A percentile compares a stretch with the other conserved stretches of the same genome.
Conservation (phyloP, 306 rosid genomes). For the Prosopis cineraria region DNA sequence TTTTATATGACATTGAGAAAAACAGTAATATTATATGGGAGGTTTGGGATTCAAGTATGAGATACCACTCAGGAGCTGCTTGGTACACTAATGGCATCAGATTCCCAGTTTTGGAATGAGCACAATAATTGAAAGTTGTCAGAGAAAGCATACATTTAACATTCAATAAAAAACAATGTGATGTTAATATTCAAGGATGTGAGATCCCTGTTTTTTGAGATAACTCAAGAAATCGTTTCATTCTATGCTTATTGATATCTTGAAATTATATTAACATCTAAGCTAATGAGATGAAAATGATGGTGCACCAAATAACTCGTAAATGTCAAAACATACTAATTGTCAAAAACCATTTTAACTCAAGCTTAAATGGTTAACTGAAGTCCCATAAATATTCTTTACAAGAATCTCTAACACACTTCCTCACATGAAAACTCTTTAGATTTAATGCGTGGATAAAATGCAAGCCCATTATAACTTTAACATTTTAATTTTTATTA, state of each 20-base stretch:
- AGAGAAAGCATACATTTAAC: not conserved
- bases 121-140: not conserved
- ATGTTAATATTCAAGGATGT: not conserved
- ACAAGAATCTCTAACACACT: not conserved
- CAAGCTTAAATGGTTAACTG: not conserved
- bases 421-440: not conserved
- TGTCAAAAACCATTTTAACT: not conserved
- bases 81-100: not conserved
- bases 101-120: not conserved
- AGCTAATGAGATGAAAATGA: not conserved
- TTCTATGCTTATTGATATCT: not conserved
- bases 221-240: not conserved
- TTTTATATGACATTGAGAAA: not conserved
- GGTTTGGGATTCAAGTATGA: not conserved
- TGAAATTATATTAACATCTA: not conserved
- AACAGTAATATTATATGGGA: not conserved
- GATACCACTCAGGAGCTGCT: not conserved
- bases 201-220: not conserved
- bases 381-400: not conserved
- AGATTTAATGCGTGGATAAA: not conserved
- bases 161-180: not conserved
- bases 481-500: not conserved
- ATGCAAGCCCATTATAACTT: not conserved
- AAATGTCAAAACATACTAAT: not conserved
- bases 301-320: not conserved